Conservation (phyloP, 441 rosid genomes). For the Euphorbia corollata region DNA sequence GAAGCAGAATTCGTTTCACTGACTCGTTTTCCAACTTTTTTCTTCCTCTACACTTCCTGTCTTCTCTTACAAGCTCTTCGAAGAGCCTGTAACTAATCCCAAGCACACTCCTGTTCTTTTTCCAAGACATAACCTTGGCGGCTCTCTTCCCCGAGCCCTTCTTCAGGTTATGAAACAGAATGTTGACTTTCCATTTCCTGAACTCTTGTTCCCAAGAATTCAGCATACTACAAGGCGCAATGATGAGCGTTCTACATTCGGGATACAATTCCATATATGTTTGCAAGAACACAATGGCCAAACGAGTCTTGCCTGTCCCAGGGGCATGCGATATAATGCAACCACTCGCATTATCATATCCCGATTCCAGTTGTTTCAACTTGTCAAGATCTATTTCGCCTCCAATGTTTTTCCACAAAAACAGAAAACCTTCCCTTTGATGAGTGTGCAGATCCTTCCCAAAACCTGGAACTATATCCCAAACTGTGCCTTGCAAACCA, state of each 20-base stretch:
- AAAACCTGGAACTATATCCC: slow-evolving; percentile 58
- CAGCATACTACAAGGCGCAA: slow-evolving; percentile 57
- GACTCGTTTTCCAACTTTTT: slow-evolving; percentile 10
- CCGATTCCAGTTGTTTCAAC: slow-evolving; percentile 27
- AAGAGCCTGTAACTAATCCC: slow-evolving; percentile 54
- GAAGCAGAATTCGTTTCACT: slow-evolving; percentile 36
- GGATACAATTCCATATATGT: slow-evolving; percentile 43
- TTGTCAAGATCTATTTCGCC: slow-evolving; percentile 45
- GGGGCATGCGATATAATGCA: slow-evolving; percentile 85
- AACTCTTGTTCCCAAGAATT: slow-evolving; percentile 69
- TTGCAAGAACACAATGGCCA: slow-evolving; percentile 55
- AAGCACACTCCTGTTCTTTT: slow-evolving; percentile 40
- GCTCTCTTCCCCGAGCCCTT: slow-evolving; percentile 40
- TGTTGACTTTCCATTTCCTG: slow-evolving; percentile 45
- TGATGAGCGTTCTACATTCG: slow-evolving; percentile 48
- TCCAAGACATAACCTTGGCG: slow-evolving; percentile 57
- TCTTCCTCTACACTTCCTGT: neutral
- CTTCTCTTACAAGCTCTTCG: slow-evolving; percentile 35
- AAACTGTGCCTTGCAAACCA: slow-evolving; percentile 45
- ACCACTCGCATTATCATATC: slow-evolving; percentile 34
- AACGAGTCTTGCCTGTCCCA: slow-evolving; percentile 77
- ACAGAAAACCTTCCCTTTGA: slow-evolving; percentile 69
- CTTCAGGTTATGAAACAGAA: slow-evolving; percentile 50
- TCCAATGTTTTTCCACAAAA: slow-evolving; percentile 63
- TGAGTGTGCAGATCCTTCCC: slow-evolving; percentile 45